These are phyloP conservation scores for Xylaria sp. DNA, from an alignment of 2,329 filamentous ascomycete genomes.

Conservation along the genomic window DNA sequence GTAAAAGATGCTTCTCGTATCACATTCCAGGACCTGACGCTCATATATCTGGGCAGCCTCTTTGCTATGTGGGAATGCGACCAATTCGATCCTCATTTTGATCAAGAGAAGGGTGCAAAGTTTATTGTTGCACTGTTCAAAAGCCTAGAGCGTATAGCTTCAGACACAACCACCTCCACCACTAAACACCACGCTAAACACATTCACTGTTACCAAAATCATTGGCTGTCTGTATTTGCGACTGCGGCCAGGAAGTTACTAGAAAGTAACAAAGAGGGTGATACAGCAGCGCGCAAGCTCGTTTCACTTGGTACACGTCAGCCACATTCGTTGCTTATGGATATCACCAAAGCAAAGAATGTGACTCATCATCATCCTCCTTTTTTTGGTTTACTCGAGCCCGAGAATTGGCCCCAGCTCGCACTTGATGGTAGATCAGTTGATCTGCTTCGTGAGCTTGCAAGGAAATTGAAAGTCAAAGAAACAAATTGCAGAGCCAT, in stretches of 20 bases:
- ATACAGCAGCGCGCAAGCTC: not conserved
- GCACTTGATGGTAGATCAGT: not conserved
- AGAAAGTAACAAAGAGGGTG: not conserved
- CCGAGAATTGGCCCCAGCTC: not conserved
- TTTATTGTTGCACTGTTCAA: slow-evolving; percentile 3
- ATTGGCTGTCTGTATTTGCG: not conserved
- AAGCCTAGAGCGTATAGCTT: slow-evolving; percentile 1
- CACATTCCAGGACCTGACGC: slow-evolving; percentile 8
- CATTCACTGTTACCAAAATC: not conserved
- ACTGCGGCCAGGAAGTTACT: not conserved
- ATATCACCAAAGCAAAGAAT: too few species aligned
- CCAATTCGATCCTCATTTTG: not conserved
- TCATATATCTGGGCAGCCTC: not conserved
- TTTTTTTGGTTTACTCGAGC: not conserved
- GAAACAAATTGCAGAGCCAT: not conserved
- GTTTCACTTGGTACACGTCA: not conserved
- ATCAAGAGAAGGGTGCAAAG: slow-evolving; percentile 6
- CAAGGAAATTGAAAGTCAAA: not conserved
- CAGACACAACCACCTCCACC: not conserved
- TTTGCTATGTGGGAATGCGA: not conserved
- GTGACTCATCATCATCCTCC: not conserved
- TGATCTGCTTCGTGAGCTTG: slow-evolving; percentile 5
- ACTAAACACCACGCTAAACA: not conserved
- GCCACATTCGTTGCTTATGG: not conserved
- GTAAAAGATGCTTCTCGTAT: slow-evolving; percentile 9